These are phyloP conservation scores for Russula vinacea DNA, from an alignment of 768 basidiomycete species.

Conservation along the genomic window DNA sequence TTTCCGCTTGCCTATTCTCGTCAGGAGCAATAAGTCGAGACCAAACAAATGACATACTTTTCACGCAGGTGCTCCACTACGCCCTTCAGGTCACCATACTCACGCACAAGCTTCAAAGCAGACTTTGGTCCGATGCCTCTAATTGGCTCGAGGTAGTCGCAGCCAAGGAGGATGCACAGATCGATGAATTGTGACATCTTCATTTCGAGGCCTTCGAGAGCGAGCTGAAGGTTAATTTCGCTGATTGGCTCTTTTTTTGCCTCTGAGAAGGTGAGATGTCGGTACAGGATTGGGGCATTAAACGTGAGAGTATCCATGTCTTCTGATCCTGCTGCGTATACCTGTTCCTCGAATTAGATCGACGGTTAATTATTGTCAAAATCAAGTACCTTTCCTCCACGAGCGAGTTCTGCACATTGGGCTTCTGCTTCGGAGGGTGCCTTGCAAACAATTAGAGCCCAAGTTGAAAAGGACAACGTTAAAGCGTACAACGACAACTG, in stretches of 20 bases:
- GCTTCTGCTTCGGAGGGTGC: constrained; percentile 99
- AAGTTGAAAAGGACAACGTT: constrained; percentile 3
- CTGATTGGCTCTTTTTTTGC: constrained; percentile 96
- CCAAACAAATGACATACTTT: constrained; percentile 48
- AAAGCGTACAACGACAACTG: constrained; percentile 76
- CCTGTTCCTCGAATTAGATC: constrained; percentile 44
- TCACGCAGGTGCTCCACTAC: constrained; percentile 77
- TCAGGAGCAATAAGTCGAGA: constrained; percentile 12
- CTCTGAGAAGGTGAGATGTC: constrained; percentile 97
- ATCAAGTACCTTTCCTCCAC: constrained; percentile 75
- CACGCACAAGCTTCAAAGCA: constrained; percentile 87
- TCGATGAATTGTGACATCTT: constrained; percentile 97
- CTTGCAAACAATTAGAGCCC: constrained; percentile 41
- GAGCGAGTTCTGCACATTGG: constrained; percentile 96
- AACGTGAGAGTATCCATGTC: constrained; percentile 99
- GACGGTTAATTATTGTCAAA: constrained; percentile 5
- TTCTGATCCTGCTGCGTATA: constrained; percentile 96
- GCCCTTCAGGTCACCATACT: constrained; percentile 65
- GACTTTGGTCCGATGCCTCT: constrained; percentile 95
- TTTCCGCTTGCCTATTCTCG: constrained; percentile 41
- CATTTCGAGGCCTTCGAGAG: constrained; percentile 88
- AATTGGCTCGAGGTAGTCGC: constrained; percentile 99
- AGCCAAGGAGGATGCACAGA: constrained; percentile 92
- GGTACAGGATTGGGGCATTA: constrained; percentile 82
- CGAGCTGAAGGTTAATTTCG: constrained; percentile 80